These are phyloP conservation scores for Saturnispora halmiae DNA, from an alignment of 805 yeast genomes.

Conservation along the genomic window DNA sequence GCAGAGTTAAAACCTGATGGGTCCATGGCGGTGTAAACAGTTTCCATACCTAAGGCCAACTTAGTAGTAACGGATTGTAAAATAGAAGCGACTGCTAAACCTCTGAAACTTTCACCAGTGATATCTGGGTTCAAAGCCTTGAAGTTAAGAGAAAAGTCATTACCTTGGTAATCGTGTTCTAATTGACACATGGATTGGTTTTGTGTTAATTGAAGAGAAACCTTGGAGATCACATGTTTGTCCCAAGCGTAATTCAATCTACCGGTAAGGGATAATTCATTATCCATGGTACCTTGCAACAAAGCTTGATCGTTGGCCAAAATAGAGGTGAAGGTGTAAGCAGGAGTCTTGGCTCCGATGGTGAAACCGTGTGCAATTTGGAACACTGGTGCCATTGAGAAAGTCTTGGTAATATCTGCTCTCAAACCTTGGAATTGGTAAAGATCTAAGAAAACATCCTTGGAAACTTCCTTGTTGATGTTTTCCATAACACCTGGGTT, in stretches of 20 bases:
- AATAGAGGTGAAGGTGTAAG: constrained; percentile 84
- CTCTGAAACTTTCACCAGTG: constrained; percentile 67
- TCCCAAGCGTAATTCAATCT: constrained; percentile 90
- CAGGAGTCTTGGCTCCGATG: constrained; percentile 80
- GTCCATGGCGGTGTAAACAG: constrained; percentile 74
- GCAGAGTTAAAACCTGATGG: constrained; percentile 75
- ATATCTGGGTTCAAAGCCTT: constrained; percentile 86
- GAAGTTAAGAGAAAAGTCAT: constrained; percentile 80
- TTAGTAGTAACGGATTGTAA: constrained; percentile 82
- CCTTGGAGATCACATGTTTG: constrained; percentile 65
- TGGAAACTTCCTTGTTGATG: constrained; percentile 83
- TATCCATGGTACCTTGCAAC: constrained; percentile 87
- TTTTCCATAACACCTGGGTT: constrained; percentile 96
- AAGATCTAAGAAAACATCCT: constrained; percentile 85
- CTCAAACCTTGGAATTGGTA: constrained; percentile 91
- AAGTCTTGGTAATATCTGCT: constrained; percentile 91
- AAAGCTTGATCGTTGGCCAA: constrained; percentile 80
- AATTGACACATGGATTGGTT: constrained; percentile 90
- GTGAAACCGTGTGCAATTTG: constrained; percentile 93
- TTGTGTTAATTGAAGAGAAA: constrained; percentile 78
- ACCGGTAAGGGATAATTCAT: constrained; percentile 76
- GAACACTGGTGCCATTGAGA: constrained; percentile 86
- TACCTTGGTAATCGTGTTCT: constrained; percentile 91
- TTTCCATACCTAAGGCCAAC: constrained; percentile 84
- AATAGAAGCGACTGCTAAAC: constrained; percentile 86